phyloP scores from a whole-genome alignment of 2,329 filamentous ascomycete genomes.

The Blastomyces gilchristii region DNA sequence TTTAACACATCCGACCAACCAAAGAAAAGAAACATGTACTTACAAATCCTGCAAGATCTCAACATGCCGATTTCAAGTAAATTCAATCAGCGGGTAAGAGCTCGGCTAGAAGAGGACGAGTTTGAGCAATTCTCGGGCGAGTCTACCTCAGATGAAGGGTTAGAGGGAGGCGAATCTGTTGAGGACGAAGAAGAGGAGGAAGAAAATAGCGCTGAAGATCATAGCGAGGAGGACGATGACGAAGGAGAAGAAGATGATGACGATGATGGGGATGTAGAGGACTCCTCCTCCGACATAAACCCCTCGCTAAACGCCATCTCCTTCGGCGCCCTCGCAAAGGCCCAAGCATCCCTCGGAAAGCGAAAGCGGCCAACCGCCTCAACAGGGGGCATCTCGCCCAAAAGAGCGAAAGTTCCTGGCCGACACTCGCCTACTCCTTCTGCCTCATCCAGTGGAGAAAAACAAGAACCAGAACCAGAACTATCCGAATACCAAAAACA shows the following conservation, averaged over 20 bases:
- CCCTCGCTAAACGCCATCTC: constrained; percentile 53
- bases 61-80: constrained; percentile 31
- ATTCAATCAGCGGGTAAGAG: constrained; percentile 35
- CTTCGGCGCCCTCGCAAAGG: constrained; percentile 82
- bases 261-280: not conserved
- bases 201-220: constrained; percentile 29
- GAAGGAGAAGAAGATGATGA: not conserved
- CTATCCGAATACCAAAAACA: constrained; percentile 56
- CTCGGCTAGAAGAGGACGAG: constrained; percentile 32
- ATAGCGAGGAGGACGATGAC: constrained; percentile 21
- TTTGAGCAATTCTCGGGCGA: constrained; percentile 21
- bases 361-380: constrained; percentile 18
- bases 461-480: not conserved
- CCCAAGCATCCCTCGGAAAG: constrained; percentile 48
- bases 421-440: constrained; percentile 22
- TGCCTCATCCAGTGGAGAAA: not conserved
- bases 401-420: constrained; percentile 32
- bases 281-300: constrained; percentile 23
- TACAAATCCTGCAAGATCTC: not conserved
- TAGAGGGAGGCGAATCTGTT: constrained; percentile 11
- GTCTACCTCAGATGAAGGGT: constrained; percentile 18
- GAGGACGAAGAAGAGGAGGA: constrained; percentile 25
- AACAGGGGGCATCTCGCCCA: constrained; percentile 20
- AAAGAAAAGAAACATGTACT: not conserved
- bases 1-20: not conserved